Conservation (phyloP, 2,329 filamentous ascomycete genomes). For the Periconia macrospinosa region DNA sequence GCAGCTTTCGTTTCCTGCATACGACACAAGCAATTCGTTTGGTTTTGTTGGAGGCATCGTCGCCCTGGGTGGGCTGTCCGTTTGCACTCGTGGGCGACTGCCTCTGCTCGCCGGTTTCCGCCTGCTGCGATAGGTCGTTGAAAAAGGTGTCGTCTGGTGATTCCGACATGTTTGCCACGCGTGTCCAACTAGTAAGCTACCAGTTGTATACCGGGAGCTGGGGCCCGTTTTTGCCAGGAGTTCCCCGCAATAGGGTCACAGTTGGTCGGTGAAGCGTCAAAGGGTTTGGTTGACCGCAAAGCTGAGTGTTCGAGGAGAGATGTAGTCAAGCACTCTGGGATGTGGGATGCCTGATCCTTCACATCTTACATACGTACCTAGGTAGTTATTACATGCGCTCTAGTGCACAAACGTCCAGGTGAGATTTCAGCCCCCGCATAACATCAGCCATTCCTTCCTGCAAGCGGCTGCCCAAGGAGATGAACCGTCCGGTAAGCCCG, state of each 20-base stretch:
- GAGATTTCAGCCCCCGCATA: background rate
- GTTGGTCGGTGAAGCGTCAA: background rate
- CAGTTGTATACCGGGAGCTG: conserved; percentile 20
- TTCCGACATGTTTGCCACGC: conserved; percentile 19
- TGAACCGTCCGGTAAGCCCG: conserved; percentile 1
- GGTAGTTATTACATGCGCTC: background rate
- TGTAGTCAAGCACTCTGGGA: background rate
- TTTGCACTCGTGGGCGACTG: conserved; percentile 40
- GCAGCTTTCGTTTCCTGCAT: conserved; percentile 88
- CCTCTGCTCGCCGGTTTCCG: conserved; percentile 23
- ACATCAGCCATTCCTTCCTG: background rate
- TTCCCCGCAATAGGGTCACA: background rate
- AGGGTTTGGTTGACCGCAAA: background rate
- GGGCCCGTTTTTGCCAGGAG: conserved; percentile 1
- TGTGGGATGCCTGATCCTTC: background rate
- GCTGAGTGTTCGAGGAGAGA: background rate
- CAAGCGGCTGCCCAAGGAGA: background rate
- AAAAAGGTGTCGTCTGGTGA: conserved; percentile 54
- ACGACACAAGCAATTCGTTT: conserved; percentile 95
- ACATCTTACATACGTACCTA: background rate
- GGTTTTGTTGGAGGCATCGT: conserved; percentile 46
- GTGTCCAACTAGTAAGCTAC: conserved; percentile 6
- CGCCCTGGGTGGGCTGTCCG: conserved; percentile 49
- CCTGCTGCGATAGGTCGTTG: conserved; percentile 57
- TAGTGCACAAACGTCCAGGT: background rate